Evolutionary conservation across 2,329 filamentous ascomycete species (phyloP).

Genomic region (Fusarium algeriense): DNA sequence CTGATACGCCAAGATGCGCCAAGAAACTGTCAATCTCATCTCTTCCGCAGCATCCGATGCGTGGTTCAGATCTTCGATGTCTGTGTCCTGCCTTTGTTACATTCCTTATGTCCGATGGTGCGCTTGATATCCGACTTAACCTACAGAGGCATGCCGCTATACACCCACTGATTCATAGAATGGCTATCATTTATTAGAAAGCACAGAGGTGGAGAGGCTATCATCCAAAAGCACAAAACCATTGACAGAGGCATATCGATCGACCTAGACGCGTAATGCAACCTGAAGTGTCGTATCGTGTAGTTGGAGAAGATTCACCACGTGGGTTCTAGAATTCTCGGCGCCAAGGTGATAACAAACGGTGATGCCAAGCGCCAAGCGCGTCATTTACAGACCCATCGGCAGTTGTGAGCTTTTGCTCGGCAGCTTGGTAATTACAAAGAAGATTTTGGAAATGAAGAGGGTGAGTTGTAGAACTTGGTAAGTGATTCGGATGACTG

Average conservation of each 20-base stretch:
- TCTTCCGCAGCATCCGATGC: constrained; percentile 19
- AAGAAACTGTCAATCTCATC: constrained; percentile 3
- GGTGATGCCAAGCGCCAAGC: neutral
- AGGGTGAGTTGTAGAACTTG: neutral
- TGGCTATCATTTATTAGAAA: no score
- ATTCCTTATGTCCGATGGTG: neutral
- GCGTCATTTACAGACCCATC: neutral
- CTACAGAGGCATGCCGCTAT: neutral
- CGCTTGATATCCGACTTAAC: neutral
- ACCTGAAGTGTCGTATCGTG: neutral
- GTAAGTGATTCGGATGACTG: no score
- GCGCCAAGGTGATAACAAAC: constrained; percentile 1
- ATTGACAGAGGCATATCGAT: neutral
- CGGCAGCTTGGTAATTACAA: neutral
- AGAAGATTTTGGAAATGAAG: neutral
- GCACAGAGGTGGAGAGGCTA: neutral
- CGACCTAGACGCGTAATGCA: neutral
- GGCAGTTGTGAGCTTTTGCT: neutral
- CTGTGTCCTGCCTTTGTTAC: neutral
- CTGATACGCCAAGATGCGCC: neutral
- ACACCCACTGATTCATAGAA: neutral
- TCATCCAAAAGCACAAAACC: accelerated
- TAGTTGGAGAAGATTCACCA: neutral
- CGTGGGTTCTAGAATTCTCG: neutral
- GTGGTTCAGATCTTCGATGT: neutral